Evolutionary conservation across 2,329 filamentous ascomycete genomes (phyloP), one percentile per base, ranked within the genome.

Genomic region (Pestalotiopsis sp.): DNA sequence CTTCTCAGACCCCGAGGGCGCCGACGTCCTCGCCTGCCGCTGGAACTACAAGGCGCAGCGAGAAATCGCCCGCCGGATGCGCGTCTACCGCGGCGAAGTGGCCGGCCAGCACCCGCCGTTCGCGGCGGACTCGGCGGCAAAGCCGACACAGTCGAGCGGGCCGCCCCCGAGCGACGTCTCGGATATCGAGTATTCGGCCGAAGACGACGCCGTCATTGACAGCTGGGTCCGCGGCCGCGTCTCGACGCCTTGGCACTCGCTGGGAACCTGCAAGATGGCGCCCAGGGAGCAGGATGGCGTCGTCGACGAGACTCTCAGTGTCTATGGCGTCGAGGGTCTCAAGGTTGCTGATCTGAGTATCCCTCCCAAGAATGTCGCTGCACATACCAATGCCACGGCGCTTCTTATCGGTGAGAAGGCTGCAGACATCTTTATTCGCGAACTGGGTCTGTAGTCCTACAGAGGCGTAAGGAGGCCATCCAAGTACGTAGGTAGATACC

Each of bases 21-120:
- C 87, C n/a, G 89, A 91, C 72, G 49, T 89, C 31, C 84, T 85
- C 73, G 86, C 84, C 72, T 83, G 86, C 11, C 72, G 88, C 12
- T 90, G 88, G 87, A 83, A 81, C 1, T 91, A 91, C 81, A 91
- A 91, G 76, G 85, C 85, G 72, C 82, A 84, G 31, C 86, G 89
- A 4, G 88, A 90, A 74, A 84, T 90, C 65, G 79, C 82, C 17
- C 84, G 88, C 2, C 84, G 87, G 27, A 85, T 87, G 74, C 78
- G 82, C 3, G 80, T 82, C 66, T 89, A 84, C 77, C 70, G 80
- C 69, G 80, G 86, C 72, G 80, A 85, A 70, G 57, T 85, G 2
- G 76, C 79, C 3, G 71, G 77, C 11, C 76, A 80, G 0, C 82
- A 85, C 70, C 84, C 85, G 1, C 72, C 77, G 17, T 87, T 86